Base-by-base conservation (phyloP, 2,329 filamentous ascomycete species). In the Fusarium sp. region DNA sequence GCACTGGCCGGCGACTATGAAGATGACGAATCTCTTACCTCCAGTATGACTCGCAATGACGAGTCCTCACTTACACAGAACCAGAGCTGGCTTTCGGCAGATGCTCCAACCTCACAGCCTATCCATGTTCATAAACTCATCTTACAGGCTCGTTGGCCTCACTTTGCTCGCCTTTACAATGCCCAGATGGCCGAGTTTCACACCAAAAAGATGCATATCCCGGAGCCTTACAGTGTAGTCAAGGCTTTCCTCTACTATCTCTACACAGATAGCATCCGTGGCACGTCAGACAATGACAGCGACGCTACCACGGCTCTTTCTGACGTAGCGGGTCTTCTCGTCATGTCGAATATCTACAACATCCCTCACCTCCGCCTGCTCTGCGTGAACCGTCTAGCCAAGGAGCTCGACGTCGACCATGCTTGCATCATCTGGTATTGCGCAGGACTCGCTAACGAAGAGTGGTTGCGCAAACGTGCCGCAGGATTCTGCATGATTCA, bases 261-360 rank as follows among this genome's bases (percentile, higher is more conserved):
- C 2, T 99, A 99, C 80, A 98, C 96, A 0, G 96, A 99, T 79
- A 95, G 91, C 72, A 98, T 99, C 71, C 84, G 89, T 70, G 81
- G 84, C 43, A 79, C 81, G 7, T 78, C 79, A 3, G 83, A 85
- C 26, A 79, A 82, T n/a, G 82, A 84, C 48, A 83, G 93, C 48
- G 89, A 90, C 62, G 92, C 94, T 37, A 93, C 96, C 81, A 88
- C 88, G 0, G 87, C 91, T 50, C 88, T 98, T 21, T 89, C 90
- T 30, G 94, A 98, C 73, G 94, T 98, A 16, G 95, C 96, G 1
- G 95, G 96, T 11, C 89, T 99, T 79, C 86, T 99, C 5, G 95
- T 99, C 69, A 97, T 99, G 93, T 94, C 94, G 44, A 98, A 98
- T 79, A 93, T 98, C 48, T 99, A 99, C 82, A 95, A 98, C 77